Base-by-base conservation (phyloP, 306 rosid species). In the Glycine tomentella region DNA sequence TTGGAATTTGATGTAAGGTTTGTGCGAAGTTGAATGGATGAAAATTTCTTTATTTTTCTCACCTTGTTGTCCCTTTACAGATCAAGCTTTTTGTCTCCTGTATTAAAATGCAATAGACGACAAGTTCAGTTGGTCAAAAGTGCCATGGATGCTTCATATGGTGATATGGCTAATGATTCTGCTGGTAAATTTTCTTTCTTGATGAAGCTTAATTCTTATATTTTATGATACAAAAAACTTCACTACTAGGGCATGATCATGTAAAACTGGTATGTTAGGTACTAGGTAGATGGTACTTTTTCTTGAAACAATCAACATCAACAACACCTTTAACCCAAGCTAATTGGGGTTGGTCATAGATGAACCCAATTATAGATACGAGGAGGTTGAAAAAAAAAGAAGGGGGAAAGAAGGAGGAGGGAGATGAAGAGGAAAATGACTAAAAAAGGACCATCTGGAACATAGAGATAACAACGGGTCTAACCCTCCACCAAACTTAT, bases 81-180 rank as follows among this genome's bases (percentile, higher is more conserved):
- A 71, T 40, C 53, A 56, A 74, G 61, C 40, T 16, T 81, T 86
- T 65, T 16, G 75, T 85, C 87, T 56, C 74, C 85, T 76, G 25
- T 83, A 5, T 80, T 76, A 63, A 77, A 83, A 72, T 59, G 71
- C 78, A 74, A 82, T 73, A 50, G 20, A 20, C 20, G 69, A 4
- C 82, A 33, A 68, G 52, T 78, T 83, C 87, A 65, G 10, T 64
- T 85, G 85, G 82, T 91, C 74, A 91, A 77, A 88, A 81, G 92
- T 82, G 90, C 98, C 45, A 88, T 85, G 92, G 98, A 95, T 86
- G 96, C 98, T 84, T 95, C 98, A 50, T 88, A 57, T 49, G 93
- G 92, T 57, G 95, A 95, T 84, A 84, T 83, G 87, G 51, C 91
- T 40, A 82, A 90, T 65, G 94, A 87, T 78, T 88, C 92, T 52